Evolutionary conservation across 768 basidiomycete genomes (phyloP).

Genomic region (Boletus bicolor): DNA sequence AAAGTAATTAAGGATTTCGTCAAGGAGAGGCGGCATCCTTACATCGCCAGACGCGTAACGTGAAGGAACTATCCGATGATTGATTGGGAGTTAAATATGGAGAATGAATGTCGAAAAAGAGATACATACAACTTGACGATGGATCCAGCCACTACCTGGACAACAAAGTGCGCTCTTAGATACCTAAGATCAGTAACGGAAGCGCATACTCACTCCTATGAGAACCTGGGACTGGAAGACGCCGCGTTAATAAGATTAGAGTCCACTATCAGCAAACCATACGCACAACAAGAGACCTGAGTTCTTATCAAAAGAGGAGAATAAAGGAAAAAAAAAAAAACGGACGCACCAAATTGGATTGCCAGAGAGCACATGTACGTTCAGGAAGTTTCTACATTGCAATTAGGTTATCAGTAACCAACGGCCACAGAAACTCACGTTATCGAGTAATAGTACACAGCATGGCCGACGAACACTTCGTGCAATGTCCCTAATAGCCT

Average conservation of each 20-base stretch:
- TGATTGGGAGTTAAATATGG: background rate
- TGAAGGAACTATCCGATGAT: conserved; percentile 42
- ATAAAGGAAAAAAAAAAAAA: background rate
- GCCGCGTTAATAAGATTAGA: background rate
- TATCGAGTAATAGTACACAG: conserved; percentile 52
- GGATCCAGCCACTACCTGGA: conserved; percentile 50
- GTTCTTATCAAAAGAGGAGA: conserved; percentile 16
- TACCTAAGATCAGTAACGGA: background rate
- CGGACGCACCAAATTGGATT: conserved; percentile 44
- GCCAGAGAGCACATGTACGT: conserved; percentile 35
- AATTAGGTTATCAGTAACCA: conserved; percentile 2
- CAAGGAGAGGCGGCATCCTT: conserved; percentile 17
- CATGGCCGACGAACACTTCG: conserved; percentile 50
- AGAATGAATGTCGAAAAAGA: background rate
- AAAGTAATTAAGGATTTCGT: background rate
- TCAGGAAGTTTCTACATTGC: conserved; percentile 38
- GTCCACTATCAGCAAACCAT: conserved; percentile 1
- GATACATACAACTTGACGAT: conserved; percentile 53
- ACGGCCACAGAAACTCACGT: conserved; percentile 36
- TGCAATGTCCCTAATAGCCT: conserved; percentile 49
- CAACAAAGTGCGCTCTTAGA: background rate
- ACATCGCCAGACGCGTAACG: conserved; percentile 65
- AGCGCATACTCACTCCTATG: conserved; percentile 31
- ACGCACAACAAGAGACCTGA: conserved; percentile 51
- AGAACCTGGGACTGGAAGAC: conserved; percentile 41